These are phyloP conservation scores for Tylopilus orsonianus DNA, from an alignment of 1,284 basidiomycete species.

Conservation along the genomic window DNA sequence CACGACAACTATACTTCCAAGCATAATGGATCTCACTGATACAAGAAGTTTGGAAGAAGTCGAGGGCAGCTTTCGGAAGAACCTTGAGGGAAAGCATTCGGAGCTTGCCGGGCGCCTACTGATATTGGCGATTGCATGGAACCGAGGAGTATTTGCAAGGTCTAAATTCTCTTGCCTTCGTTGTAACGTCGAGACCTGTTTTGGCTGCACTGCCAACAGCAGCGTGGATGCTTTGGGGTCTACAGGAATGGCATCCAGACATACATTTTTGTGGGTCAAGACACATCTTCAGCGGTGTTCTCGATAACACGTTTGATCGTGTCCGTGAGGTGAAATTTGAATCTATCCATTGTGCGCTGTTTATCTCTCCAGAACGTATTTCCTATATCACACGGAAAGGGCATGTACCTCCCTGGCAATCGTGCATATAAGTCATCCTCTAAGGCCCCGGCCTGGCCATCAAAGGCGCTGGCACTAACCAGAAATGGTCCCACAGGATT, in stretches of 20 bases:
- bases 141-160: slow-evolving; percentile 19
- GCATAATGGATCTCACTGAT: slow-evolving; percentile 30
- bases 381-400: slow-evolving; percentile 5
- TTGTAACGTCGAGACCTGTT: slow-evolving; percentile 25
- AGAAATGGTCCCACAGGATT: slow-evolving; percentile 9
- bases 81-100: slow-evolving; percentile 14
- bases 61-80: slow-evolving; percentile 14
- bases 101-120: slow-evolving; percentile 26
- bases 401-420: slow-evolving; percentile 4
- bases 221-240: slow-evolving; percentile 4
- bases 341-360: slow-evolving; percentile 21
- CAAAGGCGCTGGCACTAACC: slow-evolving; percentile 4
- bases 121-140: slow-evolving; percentile 16
- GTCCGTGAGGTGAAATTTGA: slow-evolving; percentile 16
- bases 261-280: slow-evolving; percentile 7
- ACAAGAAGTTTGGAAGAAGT: slow-evolving; percentile 29
- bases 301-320: slow-evolving; percentile 13
- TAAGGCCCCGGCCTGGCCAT: slow-evolving; percentile 1
- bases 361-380: slow-evolving; percentile 25
- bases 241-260: slow-evolving; percentile 16
- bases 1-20: slow-evolving; percentile 27
- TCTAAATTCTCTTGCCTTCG: slow-evolving; percentile 23
- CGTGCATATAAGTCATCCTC: not conserved
- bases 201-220: slow-evolving; percentile 4
- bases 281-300: slow-evolving; percentile 12